Evolutionary conservation across 1,139 yeast genomes (phyloP), one percentile per base, ranked within the genome.

Genomic region (Pichia sp.): DNA sequence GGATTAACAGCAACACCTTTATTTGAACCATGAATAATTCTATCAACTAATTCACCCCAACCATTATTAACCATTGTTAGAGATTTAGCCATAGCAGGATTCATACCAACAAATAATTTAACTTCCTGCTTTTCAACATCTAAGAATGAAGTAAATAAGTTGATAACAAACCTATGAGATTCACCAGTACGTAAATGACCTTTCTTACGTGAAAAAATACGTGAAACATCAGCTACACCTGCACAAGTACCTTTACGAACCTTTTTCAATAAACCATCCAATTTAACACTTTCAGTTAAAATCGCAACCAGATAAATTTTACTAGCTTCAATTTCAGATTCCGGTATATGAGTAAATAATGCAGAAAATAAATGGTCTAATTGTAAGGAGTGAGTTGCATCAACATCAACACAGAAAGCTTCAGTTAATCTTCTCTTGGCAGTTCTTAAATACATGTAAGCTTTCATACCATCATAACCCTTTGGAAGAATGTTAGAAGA

Each of bases 31-130:
- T 79, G 65, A 55, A 88, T 82, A 55, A 88, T 84, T 60, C 95
- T 72, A 59, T 87, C 90, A 32, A 85, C 79, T 45, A 85, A 69
- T 56, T 84, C 94, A 67, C 96, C 96, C 96, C 96, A 88, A 45
- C 96, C 96, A 53, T 80, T 76, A 64, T 84, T 84, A 7, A 57
- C 58, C 61, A 61, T 59, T 12, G 60, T 50, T 46, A 60, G 37
- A 2, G 64, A 57, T 56, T 58, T 57, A 49, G 68, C 68, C 53
- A 65, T 62, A 45, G 54, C 55, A 39, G 68, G 65, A 44, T 56
- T 60, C 62, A 62, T 60, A 34, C 63, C 62, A 2, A 65, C 59
- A 41, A 54, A 49, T 25, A 60, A 42, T 26, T 56, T 56, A 15
- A 49, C 49, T 25, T 57, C 59, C 40, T 55, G 59, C 56, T 54